These are phyloP conservation scores for Podochytrium sp. DNA, from an alignment of 192 early-diverging fungal genomes.

Conservation along the genomic window DNA sequence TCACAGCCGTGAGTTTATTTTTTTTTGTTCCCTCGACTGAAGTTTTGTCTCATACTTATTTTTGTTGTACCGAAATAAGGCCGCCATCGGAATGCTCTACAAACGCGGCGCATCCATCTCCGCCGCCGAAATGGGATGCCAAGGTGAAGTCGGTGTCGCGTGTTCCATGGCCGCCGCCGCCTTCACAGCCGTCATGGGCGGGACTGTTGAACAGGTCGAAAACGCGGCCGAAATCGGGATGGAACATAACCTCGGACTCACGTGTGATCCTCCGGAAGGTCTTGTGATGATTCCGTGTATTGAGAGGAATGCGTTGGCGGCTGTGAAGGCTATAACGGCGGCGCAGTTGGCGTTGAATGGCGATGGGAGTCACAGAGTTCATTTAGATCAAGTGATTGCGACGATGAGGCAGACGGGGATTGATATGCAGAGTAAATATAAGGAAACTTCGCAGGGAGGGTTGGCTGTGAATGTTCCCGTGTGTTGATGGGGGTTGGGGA, in stretches of 20 bases:
- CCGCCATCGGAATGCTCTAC: conserved; percentile 96
- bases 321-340: conserved; percentile 95
- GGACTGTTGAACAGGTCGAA: conserved; percentile 84
- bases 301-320: conserved; percentile 91
- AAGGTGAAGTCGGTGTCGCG: conserved; percentile 97
- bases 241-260: conserved; percentile 61
- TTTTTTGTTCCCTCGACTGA: not conserved
- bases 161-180: conserved; percentile 97
- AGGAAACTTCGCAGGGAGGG: conserved; percentile 93
- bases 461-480: conserved; percentile 89
- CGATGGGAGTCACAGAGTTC: conserved; percentile 87
- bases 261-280: conserved; percentile 83
- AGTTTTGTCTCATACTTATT: not conserved
- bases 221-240: conserved; percentile 98
- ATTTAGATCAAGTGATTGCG: conserved; percentile 94
- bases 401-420: conserved; percentile 86
- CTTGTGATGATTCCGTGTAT: conserved; percentile 97
- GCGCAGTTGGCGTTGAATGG: conserved; percentile 94
- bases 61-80: conserved; percentile 18
- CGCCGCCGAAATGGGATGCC: conserved; percentile 96
- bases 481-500: too few relatives aligned
- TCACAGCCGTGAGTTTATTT: conserved; percentile 65
- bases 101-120: conserved; percentile 94
- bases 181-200: conserved; percentile 97
- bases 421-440: conserved; percentile 79